Base-by-base conservation (phyloP, 352 stramenopile genomes). In the Chrysophaeum taylorii region DNA sequence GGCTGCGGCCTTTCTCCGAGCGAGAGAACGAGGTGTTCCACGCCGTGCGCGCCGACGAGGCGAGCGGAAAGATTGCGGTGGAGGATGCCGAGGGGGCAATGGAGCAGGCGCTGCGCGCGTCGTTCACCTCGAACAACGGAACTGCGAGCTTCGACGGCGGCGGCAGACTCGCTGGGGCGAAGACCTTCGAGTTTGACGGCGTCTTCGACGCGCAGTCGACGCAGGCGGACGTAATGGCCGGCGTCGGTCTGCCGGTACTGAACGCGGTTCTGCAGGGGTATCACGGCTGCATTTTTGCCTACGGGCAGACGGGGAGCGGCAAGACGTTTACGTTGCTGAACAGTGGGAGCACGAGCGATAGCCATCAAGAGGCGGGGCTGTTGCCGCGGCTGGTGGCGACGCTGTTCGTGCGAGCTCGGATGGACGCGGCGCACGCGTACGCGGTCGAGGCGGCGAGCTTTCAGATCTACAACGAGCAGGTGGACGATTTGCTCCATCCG, bases 381-480 rank as follows among this genome's bases (percentile, higher is more conserved):
- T 91, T 88, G 39, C 87, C 87, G 1, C 85, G 87, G 2, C 87
- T 94, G 66, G 82, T 93, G 4, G 67, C 63, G 2, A 70, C 43
- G 18, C 21, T 57, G 2, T 70, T 37, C 23, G 63, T 39, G 7
- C 15, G 27, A 18, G 43, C 63, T 27, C 35, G 2, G 23, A 38
- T 85, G 1, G 77, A 82, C 27, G 64, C 70, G 0, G 77, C 85
- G 68, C 78, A 84, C n/a, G 66, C 64, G 36, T 79, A 83, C 31
- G 74, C 31, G 76, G 79, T 35, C 60, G 68, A 14, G 75, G 86
- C 63, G 88, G 86, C 68, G 79, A 75, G 27, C 68, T 89, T 94
- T 36, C 87, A 94, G 68, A 92, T 94, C 70, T 94, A 94, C 77
- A 93, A 94, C 71, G 87, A 94, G 43, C 90, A 92, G 74, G 72